Base-by-base conservation (phyloP, 2,329 filamentous ascomycete species). In the Onygenales sp. region DNA sequence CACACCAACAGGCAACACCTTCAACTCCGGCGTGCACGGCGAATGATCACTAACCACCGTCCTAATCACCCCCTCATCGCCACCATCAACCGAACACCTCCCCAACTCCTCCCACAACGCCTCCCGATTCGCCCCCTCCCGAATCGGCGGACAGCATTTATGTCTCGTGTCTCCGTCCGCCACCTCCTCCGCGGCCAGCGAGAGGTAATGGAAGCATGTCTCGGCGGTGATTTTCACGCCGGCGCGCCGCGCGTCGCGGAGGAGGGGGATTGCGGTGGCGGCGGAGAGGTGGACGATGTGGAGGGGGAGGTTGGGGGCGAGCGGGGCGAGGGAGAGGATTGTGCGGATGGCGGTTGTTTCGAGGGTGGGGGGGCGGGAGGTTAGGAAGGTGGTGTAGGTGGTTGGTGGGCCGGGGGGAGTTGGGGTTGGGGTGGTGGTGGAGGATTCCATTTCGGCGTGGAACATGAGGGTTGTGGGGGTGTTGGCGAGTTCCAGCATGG, bases 41-140 rank as follows among this genome's bases (percentile, higher is more conserved):
- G 89, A 95, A 75, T 98, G 93, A 66, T 97, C 93, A 0, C 87
- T 94, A 2, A 98, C 93, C 33, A 98, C 81, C 0, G 93, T 97
- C 65, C 84, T 81, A 69, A 98, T 91, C 59, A 94, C 89, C 8
- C 89, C 89, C 63, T 91, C 84, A 0, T 73, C 64, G 61, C 77
- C 76, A 36, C 77, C 74, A 64, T 73, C 60, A 27, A 27, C 21
- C 3, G 21, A 27, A 27, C 21, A 36, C 59, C 69, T 66, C 50
- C 71, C 65, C 7, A 98, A 76, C 70, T 97, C 93, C 7, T 81
- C 79, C 93, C 93, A 98, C 0, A 98, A 78, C 1, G 80, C 81
- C 63, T 95, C 87, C 63, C 92, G 87, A 74, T 96, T 96, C 41
- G 78, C 74, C 63, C 85, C 82, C 58, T 82, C 84, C 52, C 91